Evolutionary conservation across 179 eudicot species (phyloP).

Genomic region (Beta corolliflora): DNA sequence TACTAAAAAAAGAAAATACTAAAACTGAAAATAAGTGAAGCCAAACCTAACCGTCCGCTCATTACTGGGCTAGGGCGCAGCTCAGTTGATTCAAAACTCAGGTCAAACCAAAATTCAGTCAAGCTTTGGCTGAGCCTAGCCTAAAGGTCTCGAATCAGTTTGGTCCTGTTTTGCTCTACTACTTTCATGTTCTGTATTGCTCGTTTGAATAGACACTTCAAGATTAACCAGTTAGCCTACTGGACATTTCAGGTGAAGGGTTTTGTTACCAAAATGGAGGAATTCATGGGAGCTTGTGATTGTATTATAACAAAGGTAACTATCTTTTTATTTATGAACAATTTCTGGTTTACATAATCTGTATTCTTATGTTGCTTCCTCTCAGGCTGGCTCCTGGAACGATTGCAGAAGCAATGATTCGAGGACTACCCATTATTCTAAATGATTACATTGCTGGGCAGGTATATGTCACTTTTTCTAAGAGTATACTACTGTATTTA

Average conservation of each 20-base stretch:
- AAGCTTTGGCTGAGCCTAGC: no score
- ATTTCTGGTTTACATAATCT: background rate
- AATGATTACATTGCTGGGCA: slow-evolving; percentile 96
- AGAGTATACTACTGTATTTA: background rate
- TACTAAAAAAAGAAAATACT: no score
- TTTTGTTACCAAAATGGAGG: slow-evolving; percentile 88
- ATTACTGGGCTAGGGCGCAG: no score
- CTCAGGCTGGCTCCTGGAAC: slow-evolving; percentile 99
- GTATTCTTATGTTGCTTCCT: slow-evolving; percentile 21
- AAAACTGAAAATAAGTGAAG: no score
- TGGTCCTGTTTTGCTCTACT: background rate
- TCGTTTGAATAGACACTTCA: background rate
- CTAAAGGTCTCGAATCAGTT: no score
- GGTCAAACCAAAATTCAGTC: no score
- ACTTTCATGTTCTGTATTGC: background rate
- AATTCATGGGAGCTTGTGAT: slow-evolving; percentile 96
- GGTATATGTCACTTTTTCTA: slow-evolving; percentile 46
- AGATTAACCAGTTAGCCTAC: background rate
- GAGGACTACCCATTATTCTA: slow-evolving; percentile 92
- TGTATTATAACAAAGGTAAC: slow-evolving; percentile 95
- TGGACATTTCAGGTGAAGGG: slow-evolving; percentile 74
- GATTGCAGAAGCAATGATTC: slow-evolving; percentile 96
- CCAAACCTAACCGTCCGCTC: no score
- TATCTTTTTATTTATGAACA: background rate
- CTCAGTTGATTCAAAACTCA: no score